These are phyloP conservation scores for Thermoascus crustaceus DNA, from an alignment of 2,329 filamentous ascomycete species.

Conservation along the genomic window DNA sequence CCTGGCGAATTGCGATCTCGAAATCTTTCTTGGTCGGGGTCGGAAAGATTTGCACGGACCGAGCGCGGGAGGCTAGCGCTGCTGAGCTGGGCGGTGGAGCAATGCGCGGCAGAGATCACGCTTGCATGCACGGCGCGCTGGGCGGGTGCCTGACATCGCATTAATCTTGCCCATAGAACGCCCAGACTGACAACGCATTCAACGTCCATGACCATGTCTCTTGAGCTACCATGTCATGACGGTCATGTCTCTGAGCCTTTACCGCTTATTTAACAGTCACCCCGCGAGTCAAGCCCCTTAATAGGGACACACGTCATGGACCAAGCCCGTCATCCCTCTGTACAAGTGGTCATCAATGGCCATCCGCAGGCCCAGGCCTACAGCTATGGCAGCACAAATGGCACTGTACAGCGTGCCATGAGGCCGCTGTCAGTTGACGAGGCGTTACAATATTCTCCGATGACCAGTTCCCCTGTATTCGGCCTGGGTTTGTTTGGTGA, in stretches of 20 bases:
- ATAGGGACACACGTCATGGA: slow-evolving; percentile 28
- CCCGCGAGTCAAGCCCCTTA: slow-evolving; percentile 14
- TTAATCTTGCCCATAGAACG: not conserved
- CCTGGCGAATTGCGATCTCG: not conserved
- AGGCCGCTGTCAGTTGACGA: slow-evolving; percentile 38
- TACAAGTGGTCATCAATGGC: slow-evolving; percentile 37
- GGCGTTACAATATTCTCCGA: slow-evolving; percentile 42
- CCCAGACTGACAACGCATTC: not conserved
- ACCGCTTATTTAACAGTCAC: slow-evolving; percentile 9
- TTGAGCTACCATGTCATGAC: not conserved
- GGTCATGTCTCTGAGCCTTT: slow-evolving; percentile 2
- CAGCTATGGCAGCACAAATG: slow-evolving; percentile 15
- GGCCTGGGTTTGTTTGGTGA: slow-evolving; percentile 30
- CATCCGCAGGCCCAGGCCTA: slow-evolving; percentile 20
- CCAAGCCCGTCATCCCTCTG: slow-evolving; percentile 29
- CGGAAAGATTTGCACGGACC: slow-evolving; percentile 14
- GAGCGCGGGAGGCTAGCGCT: slow-evolving; percentile 13
- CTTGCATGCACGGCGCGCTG: slow-evolving; percentile 6
- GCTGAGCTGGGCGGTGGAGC: slow-evolving; percentile 18
- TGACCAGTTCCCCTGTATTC: slow-evolving; percentile 42
- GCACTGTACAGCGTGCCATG: slow-evolving; percentile 19
- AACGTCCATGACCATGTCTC: slow-evolving; percentile 23
- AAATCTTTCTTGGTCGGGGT: not conserved
- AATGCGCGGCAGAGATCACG: slow-evolving; percentile 12
- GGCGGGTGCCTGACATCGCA: slow-evolving; percentile 6